A percentile compares a stretch with the other conserved stretches of the same genome.
Conservation (phyloP, 1,284 basidiomycete genomes). For the Tylopilus orsonianus region DNA sequence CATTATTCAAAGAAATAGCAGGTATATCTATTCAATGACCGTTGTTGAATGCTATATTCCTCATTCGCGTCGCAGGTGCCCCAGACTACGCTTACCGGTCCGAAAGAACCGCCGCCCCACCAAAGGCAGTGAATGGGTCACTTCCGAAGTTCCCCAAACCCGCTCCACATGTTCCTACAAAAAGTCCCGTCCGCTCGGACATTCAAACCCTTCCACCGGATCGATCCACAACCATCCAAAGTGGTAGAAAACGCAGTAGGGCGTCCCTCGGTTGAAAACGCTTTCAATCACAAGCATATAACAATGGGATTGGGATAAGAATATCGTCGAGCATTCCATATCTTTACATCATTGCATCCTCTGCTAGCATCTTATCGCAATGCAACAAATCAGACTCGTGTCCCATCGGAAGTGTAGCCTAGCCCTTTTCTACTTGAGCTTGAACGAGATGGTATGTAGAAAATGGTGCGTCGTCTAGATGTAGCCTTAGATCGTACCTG, state of each 20-base stretch:
- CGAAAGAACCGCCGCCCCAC: conserved; percentile 6
- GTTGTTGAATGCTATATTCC: neutral
- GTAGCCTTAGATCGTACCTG: conserved; percentile 15
- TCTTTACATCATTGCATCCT: conserved; percentile 28
- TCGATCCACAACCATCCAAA: conserved; percentile 21
- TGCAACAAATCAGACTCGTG: conserved; percentile 20
- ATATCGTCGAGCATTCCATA: conserved; percentile 27
- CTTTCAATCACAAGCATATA: conserved; percentile 17
- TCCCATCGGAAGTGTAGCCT: conserved; percentile 32
- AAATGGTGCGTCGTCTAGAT: conserved; percentile 19
- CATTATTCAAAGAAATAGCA: conserved; percentile 30
- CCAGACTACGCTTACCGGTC: conserved; percentile 25
- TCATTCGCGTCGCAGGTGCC: conserved; percentile 15
- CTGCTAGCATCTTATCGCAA: conserved; percentile 28
- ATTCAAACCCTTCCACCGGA: conserved; percentile 9
- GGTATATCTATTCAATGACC: conserved; percentile 16
- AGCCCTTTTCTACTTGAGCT: conserved; percentile 18
- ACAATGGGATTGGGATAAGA: conserved; percentile 18
- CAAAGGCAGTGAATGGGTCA: conserved; percentile 23
- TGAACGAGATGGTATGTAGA: conserved; percentile 28
- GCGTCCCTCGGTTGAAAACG: conserved; percentile 27
- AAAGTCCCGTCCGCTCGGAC: conserved; percentile 18
- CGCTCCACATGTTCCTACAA: conserved; percentile 15
- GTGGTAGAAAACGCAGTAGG: conserved; percentile 34
- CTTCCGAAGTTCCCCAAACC: conserved; percentile 11